phyloP scores from a whole-genome alignment of 805 yeast genomes.

The Wickerhamiella alocasiicola region DNA sequence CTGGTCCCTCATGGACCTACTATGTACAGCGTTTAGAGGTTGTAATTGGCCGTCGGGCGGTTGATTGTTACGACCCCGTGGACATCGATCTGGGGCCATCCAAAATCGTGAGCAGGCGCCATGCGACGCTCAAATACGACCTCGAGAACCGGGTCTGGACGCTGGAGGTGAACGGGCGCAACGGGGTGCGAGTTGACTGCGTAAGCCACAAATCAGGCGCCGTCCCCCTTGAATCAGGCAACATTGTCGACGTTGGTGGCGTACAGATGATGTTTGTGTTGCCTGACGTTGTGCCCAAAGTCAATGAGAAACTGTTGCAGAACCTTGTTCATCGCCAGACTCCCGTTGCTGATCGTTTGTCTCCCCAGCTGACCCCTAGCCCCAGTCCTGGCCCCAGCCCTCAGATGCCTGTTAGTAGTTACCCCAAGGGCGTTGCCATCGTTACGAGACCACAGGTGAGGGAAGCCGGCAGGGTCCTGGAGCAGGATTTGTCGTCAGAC shows the following conservation, averaged over 20 bases:
- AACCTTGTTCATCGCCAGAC: not conserved
- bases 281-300: constrained; percentile 73
- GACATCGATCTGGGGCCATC: constrained; percentile 84
- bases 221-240: constrained; percentile 61
- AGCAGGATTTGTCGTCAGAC: constrained; percentile 56
- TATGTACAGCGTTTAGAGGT: constrained; percentile 71
- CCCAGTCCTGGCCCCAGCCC: not conserved
- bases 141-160: constrained; percentile 73
- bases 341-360: not conserved
- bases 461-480: constrained; percentile 24
- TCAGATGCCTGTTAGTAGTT: constrained; percentile 15
- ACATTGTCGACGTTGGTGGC: constrained; percentile 86
- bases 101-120: constrained; percentile 87
- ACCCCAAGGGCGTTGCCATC: constrained; percentile 33
- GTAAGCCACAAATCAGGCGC: constrained; percentile 31
- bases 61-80: constrained; percentile 23
- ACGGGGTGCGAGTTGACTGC: constrained; percentile 86
- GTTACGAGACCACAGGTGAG: constrained; percentile 32
- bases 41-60: constrained; percentile 76
- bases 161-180: constrained; percentile 68
- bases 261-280: constrained; percentile 98
- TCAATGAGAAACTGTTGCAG: constrained; percentile 22
- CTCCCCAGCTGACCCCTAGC: not conserved
- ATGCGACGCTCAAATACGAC: constrained; percentile 75
- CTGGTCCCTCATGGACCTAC: constrained; percentile 87